Conservation (phyloP, 805 yeast genomes). For the Spathaspora hagerdaliae region DNA sequence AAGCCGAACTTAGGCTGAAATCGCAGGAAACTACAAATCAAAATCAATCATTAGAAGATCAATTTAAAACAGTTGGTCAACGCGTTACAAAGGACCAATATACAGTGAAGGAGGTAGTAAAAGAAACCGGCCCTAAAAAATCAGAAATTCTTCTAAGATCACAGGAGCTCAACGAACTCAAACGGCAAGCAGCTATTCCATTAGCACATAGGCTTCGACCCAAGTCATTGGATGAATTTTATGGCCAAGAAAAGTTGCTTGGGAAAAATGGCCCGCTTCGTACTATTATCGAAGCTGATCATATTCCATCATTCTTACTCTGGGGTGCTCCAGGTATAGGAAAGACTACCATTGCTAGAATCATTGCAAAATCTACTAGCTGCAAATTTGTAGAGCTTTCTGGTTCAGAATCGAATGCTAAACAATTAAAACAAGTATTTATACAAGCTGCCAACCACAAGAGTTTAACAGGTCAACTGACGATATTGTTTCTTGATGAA, state of each 20-base stretch:
- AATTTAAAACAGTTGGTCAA: not conserved
- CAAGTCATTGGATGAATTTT: constrained; percentile 31
- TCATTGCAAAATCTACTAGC: constrained; percentile 28
- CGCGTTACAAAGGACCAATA: not conserved
- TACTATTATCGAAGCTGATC: constrained; percentile 28
- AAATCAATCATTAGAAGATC: constrained; percentile 3
- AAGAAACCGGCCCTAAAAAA: not conserved
- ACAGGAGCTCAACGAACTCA: constrained; percentile 10
- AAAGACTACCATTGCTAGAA: constrained; percentile 39
- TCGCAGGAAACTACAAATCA: constrained; percentile 2
- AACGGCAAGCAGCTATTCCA: constrained; percentile 23
- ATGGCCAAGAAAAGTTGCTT: constrained; percentile 39
- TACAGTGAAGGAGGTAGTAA: not conserved
- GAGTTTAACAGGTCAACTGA: constrained; percentile 28
- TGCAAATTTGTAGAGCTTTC: constrained; percentile 36
- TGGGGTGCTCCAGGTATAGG: constrained; percentile 48
- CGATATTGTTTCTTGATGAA: constrained; percentile 43
- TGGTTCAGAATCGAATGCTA: constrained; percentile 36
- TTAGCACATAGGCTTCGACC: constrained; percentile 41
- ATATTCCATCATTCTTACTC: constrained; percentile 37
- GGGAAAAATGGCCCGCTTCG: constrained; percentile 34
- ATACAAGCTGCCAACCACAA: constrained; percentile 33
- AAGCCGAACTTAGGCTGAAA: constrained; percentile 12
- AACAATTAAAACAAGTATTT: constrained; percentile 33
- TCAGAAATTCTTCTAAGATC: constrained; percentile 5